Evolutionary conservation across 768 basidiomycete species (phyloP), one percentile per base, ranked within the genome.

Genomic region (Neoboletus subvelutipes): DNA sequence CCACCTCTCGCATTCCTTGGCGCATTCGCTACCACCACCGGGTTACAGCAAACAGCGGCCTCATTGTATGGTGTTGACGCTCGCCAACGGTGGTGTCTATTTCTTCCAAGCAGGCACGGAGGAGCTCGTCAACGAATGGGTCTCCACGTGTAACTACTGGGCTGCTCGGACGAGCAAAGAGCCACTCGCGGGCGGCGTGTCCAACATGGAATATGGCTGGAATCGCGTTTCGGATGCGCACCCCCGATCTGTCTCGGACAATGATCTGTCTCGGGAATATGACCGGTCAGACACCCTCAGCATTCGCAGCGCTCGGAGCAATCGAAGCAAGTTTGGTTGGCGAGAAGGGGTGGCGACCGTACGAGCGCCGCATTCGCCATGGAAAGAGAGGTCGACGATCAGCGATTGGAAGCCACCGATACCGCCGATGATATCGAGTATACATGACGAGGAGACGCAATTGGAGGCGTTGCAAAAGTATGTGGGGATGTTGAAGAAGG

Each of bases 201-300:
- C 93, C 48, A 99, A 98, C 75, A 96, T 98, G 91, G 97, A 99
- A 72, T 97, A 98, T 68, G 97, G 97, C 10, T 99, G 97, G 97
- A 95, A 85, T 70, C 82, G 92, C 20, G 80, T 93, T 9, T 64
- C 77, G 26, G 88, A 88, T 57, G 63, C 77, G 40, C 82, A 83
- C 55, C 75, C 73, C 1, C 80, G 81, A 7, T 80, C 85, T 12
- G 70, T 75, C 24, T 85, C 88, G 22, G 86, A 90, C 52, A 79
- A 79, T 52, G 85, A 84, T 47, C 68, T 80, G 17, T 50, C 76
- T 12, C 78, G 80, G n/a, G 69, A 69, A 10, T 80, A 87, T 52
- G 78, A 78, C 55, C 71, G 66, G 13, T 67, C 80, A 24, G 92
- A 92, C 70, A 78, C 80, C 18, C 71, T 85, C 67, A 95, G 91